Conservation (phyloP, 257 asterid species). For the Vinca minor region DNA sequence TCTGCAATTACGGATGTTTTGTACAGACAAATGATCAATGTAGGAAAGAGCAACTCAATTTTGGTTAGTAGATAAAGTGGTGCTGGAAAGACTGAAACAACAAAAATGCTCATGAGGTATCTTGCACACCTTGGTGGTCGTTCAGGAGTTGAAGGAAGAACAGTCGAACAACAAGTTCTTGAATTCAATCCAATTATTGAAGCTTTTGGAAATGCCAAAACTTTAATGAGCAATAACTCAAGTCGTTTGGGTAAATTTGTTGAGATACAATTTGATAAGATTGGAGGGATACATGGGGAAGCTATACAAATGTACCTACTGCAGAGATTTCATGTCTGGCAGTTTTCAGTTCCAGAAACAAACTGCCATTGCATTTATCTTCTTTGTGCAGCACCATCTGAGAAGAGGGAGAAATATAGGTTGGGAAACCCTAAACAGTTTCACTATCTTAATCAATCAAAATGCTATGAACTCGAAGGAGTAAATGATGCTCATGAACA, state of each 20-base stretch:
- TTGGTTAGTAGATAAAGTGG: constrained; percentile 99
- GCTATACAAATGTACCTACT: constrained; percentile 91
- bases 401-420: constrained; percentile 77
- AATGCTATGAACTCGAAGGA: constrained; percentile 73
- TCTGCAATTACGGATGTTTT: constrained; percentile 97
- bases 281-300: constrained; percentile 96
- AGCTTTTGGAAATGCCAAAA: too few relatives aligned
- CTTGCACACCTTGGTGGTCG: constrained; percentile 96
- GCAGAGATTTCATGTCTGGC: constrained; percentile 98
- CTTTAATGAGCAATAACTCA: constrained; percentile 87
- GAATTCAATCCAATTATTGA: constrained; percentile 95
- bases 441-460: constrained; percentile 89
- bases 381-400: constrained; percentile 92
- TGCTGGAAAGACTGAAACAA: constrained; percentile 98
- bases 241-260: constrained; percentile 99
- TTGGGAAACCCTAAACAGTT: constrained; percentile 65
- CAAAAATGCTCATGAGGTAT: constrained; percentile 97
- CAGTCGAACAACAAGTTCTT: constrained; percentile 97
- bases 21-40: constrained; percentile 93
- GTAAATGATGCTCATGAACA: constrained; percentile 63
- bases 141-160: constrained; percentile 97
- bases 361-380: constrained; percentile 97
- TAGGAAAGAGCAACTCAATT: constrained; percentile 91
- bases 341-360: constrained; percentile 87
- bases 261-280: constrained; percentile 92